A percentile compares a stretch with the other conserved stretches of the same genome.
These are phyloP conservation scores for Miscanthus lutarioriparius DNA, from an alignment of 176 grass and related monocot genomes.

Conservation along the genomic window DNA sequence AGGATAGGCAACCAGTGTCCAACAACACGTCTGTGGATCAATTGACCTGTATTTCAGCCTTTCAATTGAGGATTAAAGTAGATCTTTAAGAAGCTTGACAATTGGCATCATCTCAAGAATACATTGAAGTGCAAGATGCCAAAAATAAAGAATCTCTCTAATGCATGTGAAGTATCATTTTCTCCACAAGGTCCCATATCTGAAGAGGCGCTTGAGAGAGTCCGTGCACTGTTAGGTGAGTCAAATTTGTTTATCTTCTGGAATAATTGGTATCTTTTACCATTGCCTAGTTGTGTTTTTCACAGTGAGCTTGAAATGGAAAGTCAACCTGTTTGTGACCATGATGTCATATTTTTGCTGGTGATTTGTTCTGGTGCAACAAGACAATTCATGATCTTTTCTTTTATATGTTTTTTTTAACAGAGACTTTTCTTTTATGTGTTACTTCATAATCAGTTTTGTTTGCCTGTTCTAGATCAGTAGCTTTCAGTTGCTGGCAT, in stretches of 20 bases:
- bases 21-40: neutral
- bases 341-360: neutral
- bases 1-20: neutral
- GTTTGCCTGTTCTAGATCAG: neutral
- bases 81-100: slow-evolving; percentile 22
- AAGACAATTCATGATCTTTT: neutral
- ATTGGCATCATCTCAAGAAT: slow-evolving; percentile 2
- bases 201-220: slow-evolving; percentile 84
- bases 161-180: slow-evolving; percentile 83
- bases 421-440: neutral
- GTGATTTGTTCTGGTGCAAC: neutral
- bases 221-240: slow-evolving; percentile 84
- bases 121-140: slow-evolving; percentile 68
- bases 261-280: neutral
- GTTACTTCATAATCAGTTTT: neutral
- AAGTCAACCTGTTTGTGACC: neutral
- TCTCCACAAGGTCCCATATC: slow-evolving; percentile 77
- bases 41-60: neutral
- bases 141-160: slow-evolving; percentile 76
- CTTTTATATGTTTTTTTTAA: neutral
- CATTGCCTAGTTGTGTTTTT: neutral
- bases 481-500: neutral
- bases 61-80: slow-evolving; percentile 1
- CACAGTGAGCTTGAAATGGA: neutral
- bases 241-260: slow-evolving; percentile 13